Evolutionary conservation across 78 protist species (phyloP).

Genomic region (Planoprotostelium fungivorum): DNA sequence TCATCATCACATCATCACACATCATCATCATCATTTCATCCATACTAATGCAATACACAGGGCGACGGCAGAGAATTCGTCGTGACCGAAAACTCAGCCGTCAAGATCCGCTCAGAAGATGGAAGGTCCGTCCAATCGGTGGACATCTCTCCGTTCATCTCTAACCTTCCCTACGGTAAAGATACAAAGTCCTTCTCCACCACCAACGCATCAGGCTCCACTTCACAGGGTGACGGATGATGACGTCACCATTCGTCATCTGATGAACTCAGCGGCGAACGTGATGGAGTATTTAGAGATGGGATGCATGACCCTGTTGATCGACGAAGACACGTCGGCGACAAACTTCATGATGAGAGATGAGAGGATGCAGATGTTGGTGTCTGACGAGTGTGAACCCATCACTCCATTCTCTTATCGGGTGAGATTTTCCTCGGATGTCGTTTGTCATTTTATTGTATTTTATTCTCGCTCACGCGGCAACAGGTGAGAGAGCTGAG

Average conservation of each 20-base stretch:
- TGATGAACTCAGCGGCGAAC: not conserved
- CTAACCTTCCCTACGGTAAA: constrained; percentile 17
- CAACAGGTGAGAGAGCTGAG: not conserved
- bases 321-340: constrained; percentile 71
- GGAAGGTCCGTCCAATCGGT: constrained; percentile 22
- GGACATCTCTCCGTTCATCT: constrained; percentile 47
- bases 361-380: constrained; percentile 28
- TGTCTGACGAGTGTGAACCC: constrained; percentile 50
- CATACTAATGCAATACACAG: not conserved
- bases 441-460: not conserved
- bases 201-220: constrained; percentile 39
- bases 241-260: too few species aligned
- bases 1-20: too few species aligned
- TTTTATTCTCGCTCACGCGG: not conserved
- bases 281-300: constrained; percentile 35
- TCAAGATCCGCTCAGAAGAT: constrained; percentile 64
- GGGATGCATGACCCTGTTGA: constrained; percentile 26
- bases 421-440: not conserved
- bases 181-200: constrained; percentile 21
- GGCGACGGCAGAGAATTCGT: constrained; percentile 75
- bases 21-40: too few species aligned
- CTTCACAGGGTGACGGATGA: constrained; percentile 50
- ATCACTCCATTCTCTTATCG: constrained; percentile 38
- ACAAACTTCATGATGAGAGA: constrained; percentile 72
- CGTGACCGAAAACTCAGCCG: not conserved